phyloP scores from a whole-genome alignment of 805 yeast species.

The Starmerella bombicola region DNA sequence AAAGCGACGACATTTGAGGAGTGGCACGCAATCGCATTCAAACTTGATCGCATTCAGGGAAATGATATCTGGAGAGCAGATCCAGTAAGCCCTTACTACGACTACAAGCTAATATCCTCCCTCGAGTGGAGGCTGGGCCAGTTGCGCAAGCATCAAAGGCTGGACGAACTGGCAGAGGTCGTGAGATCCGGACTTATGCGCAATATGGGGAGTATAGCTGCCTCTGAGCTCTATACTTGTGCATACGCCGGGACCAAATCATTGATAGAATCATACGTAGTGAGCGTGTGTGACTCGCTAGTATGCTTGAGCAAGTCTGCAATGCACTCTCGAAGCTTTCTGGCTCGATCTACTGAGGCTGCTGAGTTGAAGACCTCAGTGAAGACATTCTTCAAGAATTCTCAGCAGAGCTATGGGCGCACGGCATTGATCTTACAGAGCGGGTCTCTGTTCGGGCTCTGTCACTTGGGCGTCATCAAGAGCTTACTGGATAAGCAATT shows the following conservation, averaged over 20 bases:
- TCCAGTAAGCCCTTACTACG: slow-evolving; percentile 68
- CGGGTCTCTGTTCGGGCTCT: slow-evolving; percentile 85
- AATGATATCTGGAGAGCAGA: slow-evolving; percentile 53
- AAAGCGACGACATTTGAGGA: slow-evolving; percentile 50
- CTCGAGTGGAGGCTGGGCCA: slow-evolving; percentile 45
- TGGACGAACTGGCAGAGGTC: slow-evolving; percentile 38
- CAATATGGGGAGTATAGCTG: slow-evolving; percentile 84
- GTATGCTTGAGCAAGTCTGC: slow-evolving; percentile 40
- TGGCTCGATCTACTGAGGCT: background rate
- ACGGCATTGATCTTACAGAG: slow-evolving; percentile 90
- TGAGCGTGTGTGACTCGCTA: slow-evolving; percentile 60
- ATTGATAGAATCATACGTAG: slow-evolving; percentile 74
- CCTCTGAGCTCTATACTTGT: slow-evolving; percentile 62
- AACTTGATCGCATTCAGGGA: slow-evolving; percentile 33
- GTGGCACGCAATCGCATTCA: slow-evolving; percentile 43
- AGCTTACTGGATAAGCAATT: slow-evolving; percentile 64
- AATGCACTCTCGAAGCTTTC: background rate
- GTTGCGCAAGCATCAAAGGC: slow-evolving; percentile 52
- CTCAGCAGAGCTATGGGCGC: slow-evolving; percentile 74
- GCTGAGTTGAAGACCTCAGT: slow-evolving; percentile 33
- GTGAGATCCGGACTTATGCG: slow-evolving; percentile 74
- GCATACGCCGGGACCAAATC: slow-evolving; percentile 81
- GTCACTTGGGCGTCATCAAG: slow-evolving; percentile 85
- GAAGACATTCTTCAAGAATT: slow-evolving; percentile 60
- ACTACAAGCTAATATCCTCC: slow-evolving; percentile 68